Percentiles rank a stretch among this genome's conserved stretches.
Conservation (phyloP, 257 asterid species). For the Solanum chaucha region DNA sequence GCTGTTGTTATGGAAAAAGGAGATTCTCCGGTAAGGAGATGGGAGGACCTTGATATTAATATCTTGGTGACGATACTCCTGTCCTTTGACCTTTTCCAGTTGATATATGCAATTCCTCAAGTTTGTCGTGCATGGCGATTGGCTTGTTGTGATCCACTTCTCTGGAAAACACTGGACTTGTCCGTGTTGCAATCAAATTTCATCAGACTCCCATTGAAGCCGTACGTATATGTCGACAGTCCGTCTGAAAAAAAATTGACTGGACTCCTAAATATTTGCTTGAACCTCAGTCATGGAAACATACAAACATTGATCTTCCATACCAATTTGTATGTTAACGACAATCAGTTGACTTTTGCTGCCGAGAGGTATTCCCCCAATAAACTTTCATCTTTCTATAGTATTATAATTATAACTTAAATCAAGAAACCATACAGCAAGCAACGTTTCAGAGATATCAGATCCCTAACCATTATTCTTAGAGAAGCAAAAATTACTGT, state of each 20-base stretch:
- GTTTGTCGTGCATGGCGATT: constrained; percentile 69
- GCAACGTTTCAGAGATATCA: not conserved
- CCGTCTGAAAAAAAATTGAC: constrained; percentile 59
- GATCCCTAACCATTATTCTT: no score
- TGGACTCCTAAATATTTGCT: constrained; percentile 46
- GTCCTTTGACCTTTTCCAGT: constrained; percentile 33
- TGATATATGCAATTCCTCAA: constrained; percentile 48
- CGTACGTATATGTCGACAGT: constrained; percentile 63
- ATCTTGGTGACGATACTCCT: constrained; percentile 53
- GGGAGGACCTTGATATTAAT: constrained; percentile 90
- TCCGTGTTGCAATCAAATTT: constrained; percentile 53
- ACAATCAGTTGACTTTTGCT: constrained; percentile 56
- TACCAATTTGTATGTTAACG: constrained; percentile 52
- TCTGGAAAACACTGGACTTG: constrained; percentile 64
- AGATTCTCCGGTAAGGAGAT: constrained; percentile 21
- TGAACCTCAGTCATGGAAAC: constrained; percentile 51
- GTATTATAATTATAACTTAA: no score
- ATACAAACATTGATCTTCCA: constrained; percentile 55
- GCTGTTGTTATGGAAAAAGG: constrained; percentile 38
- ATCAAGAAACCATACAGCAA: not conserved
- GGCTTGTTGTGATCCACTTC: constrained; percentile 63
- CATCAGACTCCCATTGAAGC: constrained; percentile 60
- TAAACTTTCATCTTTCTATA: not conserved
- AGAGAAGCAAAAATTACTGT: no score
- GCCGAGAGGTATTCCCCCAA: constrained; percentile 52